Percentiles rank a stretch among this genome's conserved stretches.
These are phyloP conservation scores for Saitozyma sp. DNA, from an alignment of 768 basidiomycete genomes.

Conservation along the genomic window DNA sequence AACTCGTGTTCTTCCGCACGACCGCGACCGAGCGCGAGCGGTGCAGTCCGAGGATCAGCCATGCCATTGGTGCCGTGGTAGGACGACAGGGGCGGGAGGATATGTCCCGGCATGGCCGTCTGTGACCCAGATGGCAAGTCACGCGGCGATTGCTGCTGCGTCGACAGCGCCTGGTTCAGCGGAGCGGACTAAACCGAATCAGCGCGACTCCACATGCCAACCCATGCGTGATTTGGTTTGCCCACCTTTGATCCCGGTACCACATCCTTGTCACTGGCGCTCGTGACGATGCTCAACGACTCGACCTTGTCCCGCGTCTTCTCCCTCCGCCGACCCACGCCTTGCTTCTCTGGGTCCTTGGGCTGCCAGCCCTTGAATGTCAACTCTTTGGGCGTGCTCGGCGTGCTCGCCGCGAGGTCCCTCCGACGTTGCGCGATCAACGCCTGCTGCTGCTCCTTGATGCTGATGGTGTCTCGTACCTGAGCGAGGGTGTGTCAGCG, in stretches of 20 bases:
- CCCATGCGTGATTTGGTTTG: neutral
- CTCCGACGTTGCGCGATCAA: slow-evolving; percentile 43
- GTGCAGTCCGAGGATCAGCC: slow-evolving; percentile 34
- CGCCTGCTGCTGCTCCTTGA: slow-evolving; percentile 49
- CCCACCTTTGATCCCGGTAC: slow-evolving; percentile 41
- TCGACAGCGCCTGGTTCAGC: slow-evolving; percentile 34
- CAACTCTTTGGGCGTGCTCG: slow-evolving; percentile 39
- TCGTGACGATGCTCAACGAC: slow-evolving; percentile 40
- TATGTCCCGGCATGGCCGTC: slow-evolving; percentile 32
- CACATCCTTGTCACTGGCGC: slow-evolving; percentile 30
- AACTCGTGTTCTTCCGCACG: slow-evolving; percentile 34
- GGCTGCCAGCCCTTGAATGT: slow-evolving; percentile 48
- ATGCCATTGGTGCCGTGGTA: slow-evolving; percentile 25
- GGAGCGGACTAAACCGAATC: slow-evolving; percentile 33
- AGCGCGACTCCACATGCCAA: neutral
- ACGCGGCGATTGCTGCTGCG: slow-evolving; percentile 32
- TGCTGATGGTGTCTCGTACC: slow-evolving; percentile 45
- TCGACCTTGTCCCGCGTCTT: slow-evolving; percentile 47
- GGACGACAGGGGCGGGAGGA: slow-evolving; percentile 16
- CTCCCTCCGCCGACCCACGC: slow-evolving; percentile 37
- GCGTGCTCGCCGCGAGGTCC: slow-evolving; percentile 31
- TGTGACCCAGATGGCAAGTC: slow-evolving; percentile 34
- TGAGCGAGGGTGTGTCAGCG: slow-evolving; percentile 9
- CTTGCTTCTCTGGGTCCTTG: slow-evolving; percentile 27
- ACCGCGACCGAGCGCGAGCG: slow-evolving; percentile 22